Percentiles rank a stretch among this genome's conserved stretches.
Conservation (phyloP, 148 eudicot genomes). For the Fagopyrum esculentum region DNA sequence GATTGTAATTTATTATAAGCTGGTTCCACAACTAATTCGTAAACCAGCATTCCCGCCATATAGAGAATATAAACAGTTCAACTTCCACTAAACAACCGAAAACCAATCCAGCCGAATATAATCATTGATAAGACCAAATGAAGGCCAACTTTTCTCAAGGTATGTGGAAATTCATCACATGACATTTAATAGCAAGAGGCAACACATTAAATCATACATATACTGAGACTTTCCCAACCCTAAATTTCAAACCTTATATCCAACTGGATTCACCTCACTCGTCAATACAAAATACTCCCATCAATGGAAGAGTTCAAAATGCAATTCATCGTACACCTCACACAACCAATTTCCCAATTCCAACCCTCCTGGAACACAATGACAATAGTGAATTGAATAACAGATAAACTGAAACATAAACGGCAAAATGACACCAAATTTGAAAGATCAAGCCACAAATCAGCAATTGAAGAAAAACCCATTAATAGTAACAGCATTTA, state of each 20-base stretch:
- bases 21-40: not conserved
- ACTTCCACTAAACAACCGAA: not conserved
- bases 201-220: not conserved
- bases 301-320: not conserved
- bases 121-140: not conserved
- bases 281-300: not conserved
- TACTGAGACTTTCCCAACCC: not conserved
- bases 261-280: not conserved
- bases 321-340: not conserved
- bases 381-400: constrained; percentile 3
- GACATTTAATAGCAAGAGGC: constrained; percentile 4
- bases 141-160: not conserved
- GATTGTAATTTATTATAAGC: not conserved
- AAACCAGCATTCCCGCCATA: not conserved
- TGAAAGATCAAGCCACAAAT: constrained; percentile 5
- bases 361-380: constrained; percentile 13
- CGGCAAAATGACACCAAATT: not conserved
- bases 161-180: not conserved
- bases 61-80: not conserved
- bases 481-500: constrained; percentile 16
- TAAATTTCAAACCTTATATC: not conserved
- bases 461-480: constrained; percentile 12
- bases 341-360: not conserved
- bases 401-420: not conserved
- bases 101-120: not conserved